A percentile compares a stretch with the other conserved stretches of the same genome.
phyloP scores from a whole-genome alignment of 2,329 filamentous ascomycete species.

The Penicillium sp. region DNA sequence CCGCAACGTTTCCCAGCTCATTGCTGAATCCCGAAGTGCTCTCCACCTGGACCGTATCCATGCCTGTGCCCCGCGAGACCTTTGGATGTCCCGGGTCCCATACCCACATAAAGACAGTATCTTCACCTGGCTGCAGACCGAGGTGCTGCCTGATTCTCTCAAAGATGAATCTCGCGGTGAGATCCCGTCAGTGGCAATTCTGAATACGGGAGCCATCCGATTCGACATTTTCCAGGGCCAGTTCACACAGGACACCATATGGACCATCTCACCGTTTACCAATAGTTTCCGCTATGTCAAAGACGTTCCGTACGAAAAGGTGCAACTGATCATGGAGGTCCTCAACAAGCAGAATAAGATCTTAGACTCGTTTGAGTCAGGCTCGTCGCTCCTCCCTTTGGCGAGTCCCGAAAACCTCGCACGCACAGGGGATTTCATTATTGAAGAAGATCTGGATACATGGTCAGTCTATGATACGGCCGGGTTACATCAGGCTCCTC shows the following conservation, averaged over 20 bases:
- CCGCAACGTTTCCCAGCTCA: conserved; percentile 63
- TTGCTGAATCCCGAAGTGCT: conserved; percentile 62
- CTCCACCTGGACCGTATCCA: conserved; percentile 67
- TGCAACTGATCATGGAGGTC: conserved; percentile 60
- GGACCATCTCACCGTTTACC: conserved; percentile 79
- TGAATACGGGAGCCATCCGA: conserved; percentile 86
- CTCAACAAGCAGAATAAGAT: conserved; percentile 56
- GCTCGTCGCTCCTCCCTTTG: conserved; percentile 29
- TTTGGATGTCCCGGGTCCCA: conserved; percentile 75
- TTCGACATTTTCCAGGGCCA: conserved; percentile 93
- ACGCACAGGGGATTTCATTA: conserved; percentile 18
- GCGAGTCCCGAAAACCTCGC: conserved; percentile 45
- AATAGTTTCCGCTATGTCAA: conserved; percentile 71
- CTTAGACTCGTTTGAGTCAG: conserved; percentile 24
- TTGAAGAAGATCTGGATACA: conserved; percentile 10
- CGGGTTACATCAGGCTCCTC: conserved; percentile 27
- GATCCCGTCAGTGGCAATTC: conserved; percentile 61
- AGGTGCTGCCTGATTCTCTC: conserved; percentile 66
- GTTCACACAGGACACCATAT: conserved; percentile 84
- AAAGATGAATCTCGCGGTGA: conserved; percentile 54
- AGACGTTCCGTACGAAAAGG: conserved; percentile 73
- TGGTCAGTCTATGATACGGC: conserved; percentile 5
- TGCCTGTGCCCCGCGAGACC: conserved; percentile 75
- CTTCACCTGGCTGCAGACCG: conserved; percentile 70
- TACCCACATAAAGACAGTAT: conserved; percentile 72